A percentile compares a stretch with the other conserved stretches of the same genome.
phyloP scores from a whole-genome alignment of 2,329 filamentous ascomycete genomes.

The Colletotrichum falcatum region DNA sequence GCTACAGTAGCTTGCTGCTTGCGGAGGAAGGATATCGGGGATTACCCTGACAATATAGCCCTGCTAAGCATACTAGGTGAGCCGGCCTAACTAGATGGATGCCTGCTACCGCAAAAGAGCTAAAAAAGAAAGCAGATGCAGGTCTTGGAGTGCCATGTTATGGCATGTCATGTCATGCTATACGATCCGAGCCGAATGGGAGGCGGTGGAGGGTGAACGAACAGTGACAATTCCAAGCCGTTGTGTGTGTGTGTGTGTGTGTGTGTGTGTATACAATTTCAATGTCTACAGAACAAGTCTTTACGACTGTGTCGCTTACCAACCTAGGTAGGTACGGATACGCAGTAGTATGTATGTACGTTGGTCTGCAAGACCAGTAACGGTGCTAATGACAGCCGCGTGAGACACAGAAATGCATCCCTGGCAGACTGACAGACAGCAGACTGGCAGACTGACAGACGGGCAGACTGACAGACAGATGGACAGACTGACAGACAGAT shows the following conservation, averaged over 20 bases:
- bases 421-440: neutral
- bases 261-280: neutral
- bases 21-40: neutral
- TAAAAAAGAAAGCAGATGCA: neutral
- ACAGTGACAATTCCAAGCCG: neutral
- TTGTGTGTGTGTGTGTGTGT: neutral
- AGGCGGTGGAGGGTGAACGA: neutral
- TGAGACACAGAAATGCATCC: neutral
- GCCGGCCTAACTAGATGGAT: too few relatives aligned
- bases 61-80: neutral
- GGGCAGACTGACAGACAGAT: neutral
- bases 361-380: neutral
- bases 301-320: neutral
- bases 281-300: neutral
- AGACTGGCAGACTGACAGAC: neutral
- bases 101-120: too few relatives aligned
- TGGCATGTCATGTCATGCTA: too few relatives aligned
- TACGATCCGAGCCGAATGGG: neutral
- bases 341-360: too few relatives aligned
- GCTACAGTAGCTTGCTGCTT: too few relatives aligned
- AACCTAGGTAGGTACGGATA: neutral
- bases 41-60: neutral
- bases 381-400: neutral
- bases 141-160: neutral
- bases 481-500: neutral